Evolutionary conservation across 2,329 filamentous ascomycete species (phyloP).

Genomic region (Hypoxylon sp.): DNA sequence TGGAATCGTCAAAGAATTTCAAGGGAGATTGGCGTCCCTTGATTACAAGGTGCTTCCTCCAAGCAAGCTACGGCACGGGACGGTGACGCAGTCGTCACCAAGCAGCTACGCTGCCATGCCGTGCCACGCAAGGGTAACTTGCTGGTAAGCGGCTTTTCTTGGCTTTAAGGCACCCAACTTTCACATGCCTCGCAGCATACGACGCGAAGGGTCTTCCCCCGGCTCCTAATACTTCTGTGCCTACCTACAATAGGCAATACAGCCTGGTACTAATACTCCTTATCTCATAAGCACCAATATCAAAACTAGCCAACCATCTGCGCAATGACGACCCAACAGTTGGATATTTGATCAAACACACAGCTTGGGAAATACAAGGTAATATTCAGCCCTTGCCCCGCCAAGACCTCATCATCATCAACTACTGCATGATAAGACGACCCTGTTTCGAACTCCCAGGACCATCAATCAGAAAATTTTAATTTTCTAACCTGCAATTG

Average conservation of each 20-base stretch:
- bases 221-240: not conserved
- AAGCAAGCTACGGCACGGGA: conserved; percentile 14
- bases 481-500: conserved; percentile 9
- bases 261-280: conserved; percentile 8
- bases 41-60: conserved; percentile 8
- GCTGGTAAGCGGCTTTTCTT: conserved; percentile 21
- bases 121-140: conserved; percentile 5
- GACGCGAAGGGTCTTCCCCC: conserved; percentile 4
- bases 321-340: conserved; percentile 18
- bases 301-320: conserved; percentile 12
- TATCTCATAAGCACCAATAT: conserved; percentile 28
- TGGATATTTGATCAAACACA: conserved; percentile 24
- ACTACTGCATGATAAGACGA: conserved; percentile 20
- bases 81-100: conserved; percentile 34
- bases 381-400: conserved; percentile 11
- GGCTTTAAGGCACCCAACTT: conserved; percentile 22
- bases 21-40: not conserved
- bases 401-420: conserved; percentile 16
- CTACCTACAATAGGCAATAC: conserved; percentile 8
- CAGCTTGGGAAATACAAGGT: not conserved
- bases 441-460: conserved; percentile 15
- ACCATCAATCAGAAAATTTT: conserved; percentile 8
- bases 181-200: conserved; percentile 36
- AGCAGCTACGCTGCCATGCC: conserved; percentile 16
- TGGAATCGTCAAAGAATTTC: not conserved